These are phyloP conservation scores for Fagus sylvatica DNA, from an alignment of 306 rosid genomes.

Conservation along the genomic window DNA sequence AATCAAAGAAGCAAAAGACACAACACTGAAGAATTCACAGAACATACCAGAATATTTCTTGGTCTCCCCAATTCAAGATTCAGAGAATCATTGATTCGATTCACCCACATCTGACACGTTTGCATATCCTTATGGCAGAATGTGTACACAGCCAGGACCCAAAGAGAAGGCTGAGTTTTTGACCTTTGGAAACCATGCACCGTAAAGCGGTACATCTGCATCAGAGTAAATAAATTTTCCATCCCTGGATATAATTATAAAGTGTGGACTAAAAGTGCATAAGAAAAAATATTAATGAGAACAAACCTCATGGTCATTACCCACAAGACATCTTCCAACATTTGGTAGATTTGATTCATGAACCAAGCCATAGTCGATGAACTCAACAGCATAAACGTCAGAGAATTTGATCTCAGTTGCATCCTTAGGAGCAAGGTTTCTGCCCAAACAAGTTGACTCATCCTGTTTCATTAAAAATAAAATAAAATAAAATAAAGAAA, in stretches of 20 bases:
- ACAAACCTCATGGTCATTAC: slow-evolving; percentile 59
- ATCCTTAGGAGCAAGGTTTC: slow-evolving; percentile 45
- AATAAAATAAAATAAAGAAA: slow-evolving; percentile 13
- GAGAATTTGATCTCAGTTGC: slow-evolving; percentile 58
- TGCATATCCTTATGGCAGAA: slow-evolving; percentile 61
- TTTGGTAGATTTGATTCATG: slow-evolving; percentile 46
- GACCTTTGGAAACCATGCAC: slow-evolving; percentile 70
- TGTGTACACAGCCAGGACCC: slow-evolving; percentile 58
- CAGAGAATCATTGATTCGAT: slow-evolving; percentile 53
- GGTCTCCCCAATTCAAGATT: slow-evolving; percentile 65
- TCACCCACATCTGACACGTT: slow-evolving; percentile 76
- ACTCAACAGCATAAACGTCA: slow-evolving; percentile 73
- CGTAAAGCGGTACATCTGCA: slow-evolving; percentile 64
- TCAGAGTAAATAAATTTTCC: slow-evolving; percentile 26
- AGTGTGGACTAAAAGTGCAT: slow-evolving; percentile 14
- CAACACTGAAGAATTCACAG: slow-evolving; percentile 23
- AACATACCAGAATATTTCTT: slow-evolving; percentile 79
- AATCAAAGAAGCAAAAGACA: slow-evolving; percentile 23
- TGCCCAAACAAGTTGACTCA: slow-evolving; percentile 62
- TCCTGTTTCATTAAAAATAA: slow-evolving; percentile 52
- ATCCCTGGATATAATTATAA: not conserved
- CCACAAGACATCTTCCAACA: slow-evolving; percentile 40
- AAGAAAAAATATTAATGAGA: slow-evolving; percentile 23
- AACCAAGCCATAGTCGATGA: slow-evolving; percentile 36
- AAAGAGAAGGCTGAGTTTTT: slow-evolving; percentile 54